Conservation (phyloP, 2,329 filamentous ascomycete species). For the Ophiostoma ulmi region DNA sequence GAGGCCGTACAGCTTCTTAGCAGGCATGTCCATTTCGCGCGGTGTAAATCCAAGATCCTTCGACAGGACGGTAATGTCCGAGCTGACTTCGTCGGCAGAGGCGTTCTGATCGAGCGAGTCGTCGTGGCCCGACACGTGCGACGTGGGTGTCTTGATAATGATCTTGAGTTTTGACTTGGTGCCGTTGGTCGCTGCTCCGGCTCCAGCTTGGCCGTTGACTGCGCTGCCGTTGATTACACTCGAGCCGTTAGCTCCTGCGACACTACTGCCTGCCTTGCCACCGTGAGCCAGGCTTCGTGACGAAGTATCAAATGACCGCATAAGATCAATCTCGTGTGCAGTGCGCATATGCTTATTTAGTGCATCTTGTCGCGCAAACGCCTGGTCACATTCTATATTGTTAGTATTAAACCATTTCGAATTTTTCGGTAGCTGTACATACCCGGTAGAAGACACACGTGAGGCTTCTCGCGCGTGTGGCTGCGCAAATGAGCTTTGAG, state of each 20-base stretch:
- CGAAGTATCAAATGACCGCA: conserved; percentile 72
- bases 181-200: conserved; percentile 33
- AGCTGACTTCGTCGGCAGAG: conserved; percentile 37
- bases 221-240: conserved; percentile 6
- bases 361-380: conserved; percentile 92
- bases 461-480: conserved; percentile 96
- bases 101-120: conserved; percentile 46
- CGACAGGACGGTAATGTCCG: conserved; percentile 53
- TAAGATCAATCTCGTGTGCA: conserved; percentile 91
- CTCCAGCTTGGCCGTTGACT: background rate
- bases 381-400: conserved; percentile 83
- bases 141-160: conserved; percentile 57
- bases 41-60: conserved; percentile 58
- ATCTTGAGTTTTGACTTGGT: conserved; percentile 54
- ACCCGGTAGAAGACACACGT: conserved; percentile 94
- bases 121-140: conserved; percentile 53
- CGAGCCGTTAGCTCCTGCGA: conserved; percentile 5
- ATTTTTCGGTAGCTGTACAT: conserved; percentile 34
- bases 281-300: conserved; percentile 60
- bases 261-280: conserved; percentile 25
- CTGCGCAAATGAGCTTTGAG: conserved; percentile 96
- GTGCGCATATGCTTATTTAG: conserved; percentile 98
- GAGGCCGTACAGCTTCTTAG: conserved; percentile 59
- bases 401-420: conserved; percentile 28
- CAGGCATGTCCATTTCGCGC: conserved; percentile 58